These are phyloP conservation scores for Fonsecaea erecta DNA, from an alignment of 2,329 filamentous ascomycete species.

Conservation along the genomic window DNA sequence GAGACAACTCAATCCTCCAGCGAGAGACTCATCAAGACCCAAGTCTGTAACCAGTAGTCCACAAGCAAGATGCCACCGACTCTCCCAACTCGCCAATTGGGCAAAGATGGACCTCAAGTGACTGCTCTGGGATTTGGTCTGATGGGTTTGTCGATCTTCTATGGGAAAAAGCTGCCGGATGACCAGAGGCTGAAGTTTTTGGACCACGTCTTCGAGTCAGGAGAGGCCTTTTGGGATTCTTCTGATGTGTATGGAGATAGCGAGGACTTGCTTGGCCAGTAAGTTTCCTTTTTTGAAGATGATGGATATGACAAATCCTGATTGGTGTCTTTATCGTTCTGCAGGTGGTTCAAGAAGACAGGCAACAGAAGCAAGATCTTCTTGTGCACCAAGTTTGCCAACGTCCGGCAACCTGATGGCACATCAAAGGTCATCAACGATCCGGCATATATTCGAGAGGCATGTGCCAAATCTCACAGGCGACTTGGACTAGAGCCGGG, in stretches of 20 bases:
- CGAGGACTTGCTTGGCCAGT: conserved; percentile 53
- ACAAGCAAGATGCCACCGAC: conserved; percentile 12
- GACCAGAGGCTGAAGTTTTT: conserved; percentile 48
- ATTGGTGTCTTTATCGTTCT: background rate
- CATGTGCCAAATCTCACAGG: conserved; percentile 49
- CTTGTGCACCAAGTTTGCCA: conserved; percentile 59
- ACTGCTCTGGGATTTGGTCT: conserved; percentile 38
- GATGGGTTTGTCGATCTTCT: conserved; percentile 41
- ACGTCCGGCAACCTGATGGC: conserved; percentile 19
- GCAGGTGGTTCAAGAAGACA: conserved; percentile 55
- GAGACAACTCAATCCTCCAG: background rate
- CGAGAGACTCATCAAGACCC: background rate
- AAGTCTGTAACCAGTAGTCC: background rate
- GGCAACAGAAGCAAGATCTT: conserved; percentile 55
- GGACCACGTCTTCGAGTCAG: conserved; percentile 47
- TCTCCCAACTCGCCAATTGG: conserved; percentile 36
- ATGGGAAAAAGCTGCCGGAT: conserved; percentile 44
- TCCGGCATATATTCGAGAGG: conserved; percentile 49
- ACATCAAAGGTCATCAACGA: conserved; percentile 42
- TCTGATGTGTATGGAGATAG: conserved; percentile 48
- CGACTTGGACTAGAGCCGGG: conserved; percentile 47
- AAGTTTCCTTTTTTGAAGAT: conserved; percentile 21
- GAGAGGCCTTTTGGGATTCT: conserved; percentile 30
- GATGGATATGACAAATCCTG: background rate
- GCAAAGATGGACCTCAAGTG: conserved; percentile 40